Evolutionary conservation across 139 green algal species (phyloP).

Genomic region (Volvox africanus): DNA sequence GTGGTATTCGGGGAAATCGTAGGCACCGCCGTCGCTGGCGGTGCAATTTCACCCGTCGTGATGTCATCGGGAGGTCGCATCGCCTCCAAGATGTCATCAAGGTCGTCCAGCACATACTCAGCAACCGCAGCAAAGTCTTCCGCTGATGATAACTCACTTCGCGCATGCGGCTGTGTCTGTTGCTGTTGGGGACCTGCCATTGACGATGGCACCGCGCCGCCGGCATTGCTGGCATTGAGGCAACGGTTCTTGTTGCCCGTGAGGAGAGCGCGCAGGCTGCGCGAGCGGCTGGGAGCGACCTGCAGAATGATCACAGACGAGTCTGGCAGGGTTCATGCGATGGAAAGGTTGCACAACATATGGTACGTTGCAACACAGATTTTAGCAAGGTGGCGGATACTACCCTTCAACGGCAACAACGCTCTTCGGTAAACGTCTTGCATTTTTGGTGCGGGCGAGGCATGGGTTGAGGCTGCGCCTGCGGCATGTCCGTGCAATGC

Average conservation of each 20-base stretch:
- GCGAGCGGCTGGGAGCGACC: background rate
- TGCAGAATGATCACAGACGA: background rate
- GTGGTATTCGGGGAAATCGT: no score
- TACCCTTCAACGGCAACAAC: no score
- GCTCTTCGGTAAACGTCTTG: no score
- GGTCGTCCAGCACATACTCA: background rate
- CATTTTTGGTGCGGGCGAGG: no score
- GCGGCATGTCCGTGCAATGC: no score
- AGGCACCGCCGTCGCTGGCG: background rate
- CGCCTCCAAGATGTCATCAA: constrained; percentile 29
- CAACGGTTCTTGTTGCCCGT: constrained; percentile 2
- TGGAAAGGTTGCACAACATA: no score
- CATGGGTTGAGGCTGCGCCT: no score
- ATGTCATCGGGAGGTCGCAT: constrained; percentile 9
- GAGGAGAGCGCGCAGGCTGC: constrained; percentile 31
- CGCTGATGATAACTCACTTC: no score
- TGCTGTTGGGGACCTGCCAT: background rate
- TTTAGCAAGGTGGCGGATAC: no score
- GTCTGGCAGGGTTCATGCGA: no score
- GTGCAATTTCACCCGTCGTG: background rate
- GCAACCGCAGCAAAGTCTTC: background rate
- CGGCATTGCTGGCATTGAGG: background rate
- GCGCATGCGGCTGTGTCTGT: no score
- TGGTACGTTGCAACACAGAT: no score
- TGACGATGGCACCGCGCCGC: background rate